Evolutionary conservation across 768 basidiomycete genomes (phyloP).

Genomic region (Suillus discolor): DNA sequence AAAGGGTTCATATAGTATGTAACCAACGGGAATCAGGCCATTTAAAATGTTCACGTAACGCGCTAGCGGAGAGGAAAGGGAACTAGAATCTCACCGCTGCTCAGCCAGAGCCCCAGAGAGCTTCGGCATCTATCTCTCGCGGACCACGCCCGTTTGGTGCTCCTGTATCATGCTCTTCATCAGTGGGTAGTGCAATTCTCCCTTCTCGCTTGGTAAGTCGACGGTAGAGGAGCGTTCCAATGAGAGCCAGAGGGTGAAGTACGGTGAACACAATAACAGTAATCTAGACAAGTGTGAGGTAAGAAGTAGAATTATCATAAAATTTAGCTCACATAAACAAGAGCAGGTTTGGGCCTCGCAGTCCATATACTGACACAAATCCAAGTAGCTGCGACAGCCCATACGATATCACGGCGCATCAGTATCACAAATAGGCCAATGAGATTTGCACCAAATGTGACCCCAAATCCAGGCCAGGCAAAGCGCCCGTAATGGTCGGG

Average conservation of each 20-base stretch:
- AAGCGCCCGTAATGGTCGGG: constrained; percentile 59
- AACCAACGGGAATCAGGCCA: background rate
- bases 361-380: constrained; percentile 67
- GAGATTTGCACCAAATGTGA: constrained; percentile 65
- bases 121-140: constrained; percentile 46
- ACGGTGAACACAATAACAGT: constrained; percentile 64
- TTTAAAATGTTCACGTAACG: background rate
- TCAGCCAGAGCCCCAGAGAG: constrained; percentile 36
- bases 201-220: constrained; percentile 28
- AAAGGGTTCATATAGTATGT: background rate
- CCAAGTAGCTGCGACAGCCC: constrained; percentile 78
- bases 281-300: constrained; percentile 40
- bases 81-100: background rate
- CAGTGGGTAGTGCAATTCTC: constrained; percentile 44
- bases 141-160: constrained; percentile 24
- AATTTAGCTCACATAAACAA: constrained; percentile 57
- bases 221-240: constrained; percentile 47
- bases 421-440: constrained; percentile 56
- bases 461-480: constrained; percentile 74
- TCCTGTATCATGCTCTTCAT: constrained; percentile 20
- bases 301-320: background rate
- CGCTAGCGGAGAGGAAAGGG: background rate
- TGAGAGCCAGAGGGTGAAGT: constrained; percentile 62
- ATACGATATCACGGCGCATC: constrained; percentile 68
- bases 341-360: constrained; percentile 59